Base-by-base conservation (phyloP, 768 basidiomycete species). In the Leucocoprinus birnbaumii region DNA sequence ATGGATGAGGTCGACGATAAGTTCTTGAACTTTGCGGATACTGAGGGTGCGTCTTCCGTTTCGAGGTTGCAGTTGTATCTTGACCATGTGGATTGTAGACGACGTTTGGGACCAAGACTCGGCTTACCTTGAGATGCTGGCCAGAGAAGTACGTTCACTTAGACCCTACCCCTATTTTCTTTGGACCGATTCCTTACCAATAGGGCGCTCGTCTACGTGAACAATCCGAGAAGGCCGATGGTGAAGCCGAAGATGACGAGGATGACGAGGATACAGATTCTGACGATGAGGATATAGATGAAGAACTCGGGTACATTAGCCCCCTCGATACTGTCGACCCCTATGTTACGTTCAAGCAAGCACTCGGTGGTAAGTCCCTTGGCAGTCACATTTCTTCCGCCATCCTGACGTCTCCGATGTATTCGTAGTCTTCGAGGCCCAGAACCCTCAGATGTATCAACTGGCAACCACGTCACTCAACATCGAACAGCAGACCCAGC, bases 81-180 rank as follows among this genome's bases (percentile, higher is more conserved):
- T 31, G 6, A 31, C 11, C 6, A 31, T 56, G 37, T n/a, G n/a
- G n/a, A n/a, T 58, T 56, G 52, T 57, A 85, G 91, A 90, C 65
- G 93, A 95, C 67, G 90, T 94, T 14, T 93, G 88, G 85, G 92
- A 94, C 63, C 87, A 90, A 56, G 90, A 93, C 61, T 91, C 91
- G 7, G 89, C 87, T 6, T 95, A 94, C 65, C 76, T 93, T 42
- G 91, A 94, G 67, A 73, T 92, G 78, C 80, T 95, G 31, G 92
- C 91, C 6, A 83, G 83, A 61, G 88, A 94, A 79, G 90, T 44
- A 48, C 22, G 35, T 40, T 14, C 4, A n/a, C n/a, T n/a, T n/a
- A n/a, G n/a, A n/a, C 16, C 4, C 38, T 38, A 16, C 31, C 48
- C 13, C n/a, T 27, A 14, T 52, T 13, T 13, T 31, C 3, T 47